Evolutionary conservation across 257 asterid species (phyloP), one percentile per base, ranked within the genome.

Genomic region (Nicotiana knightiana): DNA sequence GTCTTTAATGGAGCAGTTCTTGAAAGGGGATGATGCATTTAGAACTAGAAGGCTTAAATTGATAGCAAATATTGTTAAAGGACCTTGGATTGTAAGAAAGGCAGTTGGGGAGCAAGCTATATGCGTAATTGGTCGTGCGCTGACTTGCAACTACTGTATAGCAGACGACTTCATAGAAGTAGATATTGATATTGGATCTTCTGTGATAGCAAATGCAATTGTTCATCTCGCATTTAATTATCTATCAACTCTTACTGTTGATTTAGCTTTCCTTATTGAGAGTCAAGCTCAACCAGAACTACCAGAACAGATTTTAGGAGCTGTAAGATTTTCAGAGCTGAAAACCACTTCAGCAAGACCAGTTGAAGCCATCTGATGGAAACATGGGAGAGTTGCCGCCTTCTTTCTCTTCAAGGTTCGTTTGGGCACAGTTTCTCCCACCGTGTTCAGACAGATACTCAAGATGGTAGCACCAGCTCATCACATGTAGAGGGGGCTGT

Each of bases 101-200:
- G 93, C 97, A 70, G 92, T 93, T 51, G 98, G 98, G 3, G 96
- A 94, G 89, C 97, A 93, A 77, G 97, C 98, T 54, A 90, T 93
- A 82, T 90, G 93, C 32, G 81, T 93, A 43, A 89, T 93, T 37
- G 96, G 97, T 1, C 88, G 92, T 73, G 89, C 91, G 24, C 94
- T 93, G 18, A 84, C 88, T 11, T 90, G 97, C 84, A 88, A 83
- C 59, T 92, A 92, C 81, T 81, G 87, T 65, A 39, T 64, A 37
- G 96, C 92, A 55, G 93, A 89, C n/a, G 87, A 88, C 82, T 91
- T 89, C 33, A 32, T 92, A 21, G 97, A 94, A 84, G 93, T 92
- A 68, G 97, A 91, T 83, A 88, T 93, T 32, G 97, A 94, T 84
- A 91, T 94, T 24, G 97, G 96, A 46, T 94, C 97, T 16, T 94